These are phyloP conservation scores for Diaporthe citriasiana DNA, from an alignment of 2,329 filamentous ascomycete genomes.

Conservation along the genomic window DNA sequence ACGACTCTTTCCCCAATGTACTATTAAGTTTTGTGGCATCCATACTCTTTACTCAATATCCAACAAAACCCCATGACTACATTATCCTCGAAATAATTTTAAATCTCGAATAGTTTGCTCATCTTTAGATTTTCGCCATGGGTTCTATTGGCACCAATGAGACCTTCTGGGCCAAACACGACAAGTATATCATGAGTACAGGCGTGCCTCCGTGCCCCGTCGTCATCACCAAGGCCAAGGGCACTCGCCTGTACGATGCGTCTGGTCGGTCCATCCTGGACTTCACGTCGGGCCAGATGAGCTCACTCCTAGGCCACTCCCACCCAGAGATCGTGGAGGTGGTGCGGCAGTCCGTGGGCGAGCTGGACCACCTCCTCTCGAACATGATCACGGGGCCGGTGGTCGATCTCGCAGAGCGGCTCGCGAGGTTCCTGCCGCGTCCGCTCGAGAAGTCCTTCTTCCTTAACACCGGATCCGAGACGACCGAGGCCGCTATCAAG, in stretches of 20 bases:
- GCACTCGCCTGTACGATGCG: conserved; percentile 61
- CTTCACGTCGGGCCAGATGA: conserved; percentile 73
- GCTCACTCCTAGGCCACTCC: conserved; percentile 68
- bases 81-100: not conserved
- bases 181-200: conserved; percentile 58
- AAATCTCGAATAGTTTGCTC: rapidly evolving
- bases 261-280: conserved; percentile 64
- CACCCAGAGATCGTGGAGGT: conserved; percentile 70
- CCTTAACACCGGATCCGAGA: conserved; percentile 68
- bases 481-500: conserved; percentile 72
- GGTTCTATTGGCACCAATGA: conserved; percentile 37
- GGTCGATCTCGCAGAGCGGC: conserved; percentile 63
- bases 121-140: conserved; percentile 25
- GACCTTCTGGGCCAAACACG: conserved; percentile 53
- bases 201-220: conserved; percentile 56
- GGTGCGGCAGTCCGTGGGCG: conserved; percentile 59
- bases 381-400: conserved; percentile 70
- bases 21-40: not conserved
- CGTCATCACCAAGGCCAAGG: conserved; percentile 60
- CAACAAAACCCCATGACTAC: not conserved
- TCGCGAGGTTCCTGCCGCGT: conserved; percentile 61
- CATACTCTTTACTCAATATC: no score
- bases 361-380: conserved; percentile 70
- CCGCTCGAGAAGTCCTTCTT: conserved; percentile 69
- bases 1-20: not conserved